Evolutionary conservation across 805 yeast species (phyloP).

Genomic region (Ogataea henricii): DNA sequence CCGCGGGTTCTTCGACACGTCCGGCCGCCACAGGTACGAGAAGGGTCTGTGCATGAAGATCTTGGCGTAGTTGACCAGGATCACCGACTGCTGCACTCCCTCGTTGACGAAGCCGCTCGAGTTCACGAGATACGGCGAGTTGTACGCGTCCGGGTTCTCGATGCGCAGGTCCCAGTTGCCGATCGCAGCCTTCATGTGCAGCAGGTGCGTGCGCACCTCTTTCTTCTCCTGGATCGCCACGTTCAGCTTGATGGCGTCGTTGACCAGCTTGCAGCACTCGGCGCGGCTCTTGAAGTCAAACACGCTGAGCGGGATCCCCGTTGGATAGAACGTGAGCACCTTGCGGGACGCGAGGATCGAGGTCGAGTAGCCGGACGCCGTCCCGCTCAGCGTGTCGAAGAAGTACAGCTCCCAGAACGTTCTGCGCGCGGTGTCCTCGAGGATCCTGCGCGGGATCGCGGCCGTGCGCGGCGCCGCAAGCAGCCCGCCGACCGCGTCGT

Average conservation of each 20-base stretch:
- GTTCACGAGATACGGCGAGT: constrained; percentile 45
- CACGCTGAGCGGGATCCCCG: constrained; percentile 32
- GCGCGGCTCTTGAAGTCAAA: constrained; percentile 53
- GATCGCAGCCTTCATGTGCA: constrained; percentile 46
- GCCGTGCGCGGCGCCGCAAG: constrained; percentile 22
- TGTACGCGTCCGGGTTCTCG: constrained; percentile 44
- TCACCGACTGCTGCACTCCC: constrained; percentile 53
- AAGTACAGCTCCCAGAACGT: constrained; percentile 55
- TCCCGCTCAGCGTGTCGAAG: constrained; percentile 53
- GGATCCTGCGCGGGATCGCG: constrained; percentile 23
- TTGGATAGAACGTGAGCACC: constrained; percentile 43
- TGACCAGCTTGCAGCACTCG: constrained; percentile 48
- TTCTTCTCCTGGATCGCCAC: constrained; percentile 44
- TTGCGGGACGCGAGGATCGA: constrained; percentile 41
- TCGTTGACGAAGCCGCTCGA: constrained; percentile 49
- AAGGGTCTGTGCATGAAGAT: constrained; percentile 58
- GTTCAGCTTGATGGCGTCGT: constrained; percentile 50
- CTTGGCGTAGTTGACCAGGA: constrained; percentile 51
- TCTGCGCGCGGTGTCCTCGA: constrained; percentile 43
- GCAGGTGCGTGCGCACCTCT: constrained; percentile 39
- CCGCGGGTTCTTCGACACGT: constrained; percentile 43
- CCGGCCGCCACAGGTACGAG: constrained; percentile 53
- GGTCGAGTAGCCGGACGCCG: constrained; percentile 51
- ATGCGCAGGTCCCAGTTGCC: constrained; percentile 54
- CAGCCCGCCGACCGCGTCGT: constrained; percentile 16